Base-by-base conservation (phyloP, 2,329 filamentous ascomycete species). In the Fusarium incarnatum region DNA sequence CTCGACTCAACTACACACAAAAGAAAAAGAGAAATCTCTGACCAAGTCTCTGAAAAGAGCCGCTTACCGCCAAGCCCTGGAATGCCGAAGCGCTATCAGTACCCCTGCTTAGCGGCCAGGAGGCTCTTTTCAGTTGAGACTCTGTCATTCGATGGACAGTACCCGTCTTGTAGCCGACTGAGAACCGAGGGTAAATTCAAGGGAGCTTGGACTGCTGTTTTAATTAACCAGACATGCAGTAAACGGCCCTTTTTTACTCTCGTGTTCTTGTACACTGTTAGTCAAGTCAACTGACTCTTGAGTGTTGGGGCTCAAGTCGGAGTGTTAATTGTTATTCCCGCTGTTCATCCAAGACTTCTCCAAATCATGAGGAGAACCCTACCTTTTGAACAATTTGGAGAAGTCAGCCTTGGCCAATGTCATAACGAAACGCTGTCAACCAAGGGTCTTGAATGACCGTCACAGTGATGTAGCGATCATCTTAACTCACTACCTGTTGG, bases 171-270 rank as follows among this genome's bases (percentile, higher is more conserved):
- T 62, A 68, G 49, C 70, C 66, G 72, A 72, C 28, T 53, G 63
- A 47, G 66, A 67, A 72, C 72, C 72, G 72, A 74, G 72, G 72
- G 70, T 74, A 74, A 72, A 58, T 7, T 37, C 7, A 18, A 37
- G 20, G 52, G 6, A 45, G 42, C 47, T 64, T 34, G 25, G n/a
- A 23, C 67, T 67, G 18, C 12, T 37, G 34, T 63, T 32, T 41
- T 70, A 40, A 67, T 70, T 70, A 67, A 56, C 28, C 48, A 60
- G 40, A 22, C 56, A 18, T 45, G 40, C 32, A n/a, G 44, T 27
- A 60, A 68, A 40, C 65, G 60, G 58, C 42, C 60, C 49, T 63
- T 67, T 67, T 28, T 40, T 42, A 20, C 16, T 57, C 40, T 71
- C 49, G 15, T 66, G 50, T 48, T 59, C 40, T 41, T 52, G 10